These are phyloP conservation scores for Austropuccinia psidii DNA, from an alignment of 1,284 basidiomycete species.

Conservation along the genomic window DNA sequence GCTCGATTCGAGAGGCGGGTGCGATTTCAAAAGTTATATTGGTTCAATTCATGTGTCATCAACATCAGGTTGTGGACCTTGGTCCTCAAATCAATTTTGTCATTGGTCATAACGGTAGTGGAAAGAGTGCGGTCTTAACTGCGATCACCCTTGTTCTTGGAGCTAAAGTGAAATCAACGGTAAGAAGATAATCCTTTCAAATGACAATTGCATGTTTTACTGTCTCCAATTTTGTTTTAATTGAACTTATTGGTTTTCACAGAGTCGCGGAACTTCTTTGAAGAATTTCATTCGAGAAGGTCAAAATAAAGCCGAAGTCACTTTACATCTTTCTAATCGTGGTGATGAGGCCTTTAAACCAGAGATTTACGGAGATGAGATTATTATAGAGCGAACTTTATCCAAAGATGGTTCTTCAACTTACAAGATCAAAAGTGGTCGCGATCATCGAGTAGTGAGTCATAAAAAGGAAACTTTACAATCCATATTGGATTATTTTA, in stretches of 20 bases:
- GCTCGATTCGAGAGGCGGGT: constrained; percentile 38
- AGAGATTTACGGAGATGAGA: constrained; percentile 71
- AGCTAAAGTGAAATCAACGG: constrained; percentile 80
- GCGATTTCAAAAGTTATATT: constrained; percentile 46
- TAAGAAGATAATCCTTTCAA: constrained; percentile 47
- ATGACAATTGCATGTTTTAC: neutral
- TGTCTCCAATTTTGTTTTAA: neutral
- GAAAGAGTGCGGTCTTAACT: constrained; percentile 90
- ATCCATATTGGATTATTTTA: constrained; percentile 84
- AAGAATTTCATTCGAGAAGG: constrained; percentile 85
- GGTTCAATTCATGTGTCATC: constrained; percentile 48
- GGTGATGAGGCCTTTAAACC: constrained; percentile 81
- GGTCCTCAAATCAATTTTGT: constrained; percentile 81
- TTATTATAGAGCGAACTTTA: constrained; percentile 75
- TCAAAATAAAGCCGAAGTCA: constrained; percentile 63
- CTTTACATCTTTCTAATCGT: constrained; percentile 72
- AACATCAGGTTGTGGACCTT: constrained; percentile 44
- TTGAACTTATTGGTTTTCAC: neutral
- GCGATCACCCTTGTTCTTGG: constrained; percentile 89
- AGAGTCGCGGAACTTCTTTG: constrained; percentile 64
- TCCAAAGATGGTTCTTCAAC: constrained; percentile 60
- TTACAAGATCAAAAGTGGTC: constrained; percentile 69
- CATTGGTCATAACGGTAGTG: constrained; percentile 67
- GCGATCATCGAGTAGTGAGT: constrained; percentile 61
- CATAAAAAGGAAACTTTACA: constrained; percentile 78